Evolutionary conservation across 805 yeast genomes (phyloP), one percentile per base, ranked within the genome.

Genomic region (Starmerella stigmatis): DNA sequence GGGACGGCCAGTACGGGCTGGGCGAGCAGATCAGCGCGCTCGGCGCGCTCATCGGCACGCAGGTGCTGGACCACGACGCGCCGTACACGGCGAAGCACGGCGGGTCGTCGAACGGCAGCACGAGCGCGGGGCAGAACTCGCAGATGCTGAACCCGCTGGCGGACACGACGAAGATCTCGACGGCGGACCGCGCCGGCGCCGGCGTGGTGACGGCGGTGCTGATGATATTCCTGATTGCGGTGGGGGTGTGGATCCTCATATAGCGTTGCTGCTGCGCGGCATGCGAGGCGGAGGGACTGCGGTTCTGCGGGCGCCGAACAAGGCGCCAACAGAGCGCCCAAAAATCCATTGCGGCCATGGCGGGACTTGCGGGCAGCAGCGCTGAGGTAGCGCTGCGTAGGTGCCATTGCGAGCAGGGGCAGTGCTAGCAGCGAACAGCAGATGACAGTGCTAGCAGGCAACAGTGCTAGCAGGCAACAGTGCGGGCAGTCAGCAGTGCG

Each of bases 1-100:
- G 81, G 76, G 94, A 84, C 61, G 75, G 72, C 1, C 59, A 56
- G 45, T 83, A 74, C 55, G 94, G 94, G 1, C 70, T 85, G 31
- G 94, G 94, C 41, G 94, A 86, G 63, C 94, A 85, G 62, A 79
- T 82, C 71, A 66, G 75, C 28, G 94, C 94, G 0, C 64, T 83
- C 42, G 94, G 84, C 53, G 70, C 72, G 2, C 69, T 81, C 28
- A 74, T 73, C 45, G 67, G 68, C 56, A 62, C 68, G 15, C 60
- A 71, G 33, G 61, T 67, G 23, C 53, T 63, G 20, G 50, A 56
- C 19, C 45, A 36, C 32, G 71, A 73, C 3, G 71, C 74, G 28
- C 95, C 95, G 1, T 75, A 70, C 50, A 76, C 86, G 1, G 69
- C 74, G 15, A 45, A 59, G 1, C 67, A 68, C 36, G 94, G 94